phyloP scores from a whole-genome alignment of 2,329 filamentous ascomycete genomes.

The Talaromyces sp. region DNA sequence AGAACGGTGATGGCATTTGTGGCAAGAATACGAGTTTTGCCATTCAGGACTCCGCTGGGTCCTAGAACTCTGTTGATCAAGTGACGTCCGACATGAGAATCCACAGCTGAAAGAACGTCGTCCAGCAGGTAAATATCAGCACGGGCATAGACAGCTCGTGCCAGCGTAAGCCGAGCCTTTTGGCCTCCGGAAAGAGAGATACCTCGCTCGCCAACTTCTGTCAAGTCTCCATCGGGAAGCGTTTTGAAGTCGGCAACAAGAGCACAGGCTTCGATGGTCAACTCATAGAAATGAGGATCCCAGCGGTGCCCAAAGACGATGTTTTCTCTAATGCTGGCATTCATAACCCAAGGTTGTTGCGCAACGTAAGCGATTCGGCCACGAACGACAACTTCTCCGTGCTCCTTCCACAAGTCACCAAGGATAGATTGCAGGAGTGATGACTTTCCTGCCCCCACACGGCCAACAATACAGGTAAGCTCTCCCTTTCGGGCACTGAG shows the following conservation, averaged over 20 bases:
- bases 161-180: constrained; percentile 87
- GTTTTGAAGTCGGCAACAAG: constrained; percentile 84
- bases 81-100: constrained; percentile 93
- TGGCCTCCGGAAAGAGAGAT: constrained; percentile 95
- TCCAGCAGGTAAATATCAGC: constrained; percentile 96
- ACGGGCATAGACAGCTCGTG: constrained; percentile 89
- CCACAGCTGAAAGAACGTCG: constrained; percentile 92
- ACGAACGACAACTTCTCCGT: constrained; percentile 75
- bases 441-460: constrained; percentile 93
- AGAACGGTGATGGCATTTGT: constrained; percentile 94
- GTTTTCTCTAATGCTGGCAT: constrained; percentile 94
- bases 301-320: constrained; percentile 94
- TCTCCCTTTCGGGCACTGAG: constrained; percentile 90
- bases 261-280: constrained; percentile 86
- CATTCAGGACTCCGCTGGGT: constrained; percentile 69
- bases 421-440: constrained; percentile 84
- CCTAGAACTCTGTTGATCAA: constrained; percentile 93
- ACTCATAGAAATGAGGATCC: constrained; percentile 90
- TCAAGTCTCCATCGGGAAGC: constrained; percentile 92
- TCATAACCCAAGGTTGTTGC: constrained; percentile 94
- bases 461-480: constrained; percentile 84
- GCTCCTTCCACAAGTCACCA: constrained; percentile 85
- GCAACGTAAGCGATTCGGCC: constrained; percentile 86
- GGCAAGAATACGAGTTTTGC: constrained; percentile 86
- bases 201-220: constrained; percentile 90